phyloP scores from a whole-genome alignment of 2,329 filamentous ascomycete genomes.

The Penicillium sp. region DNA sequence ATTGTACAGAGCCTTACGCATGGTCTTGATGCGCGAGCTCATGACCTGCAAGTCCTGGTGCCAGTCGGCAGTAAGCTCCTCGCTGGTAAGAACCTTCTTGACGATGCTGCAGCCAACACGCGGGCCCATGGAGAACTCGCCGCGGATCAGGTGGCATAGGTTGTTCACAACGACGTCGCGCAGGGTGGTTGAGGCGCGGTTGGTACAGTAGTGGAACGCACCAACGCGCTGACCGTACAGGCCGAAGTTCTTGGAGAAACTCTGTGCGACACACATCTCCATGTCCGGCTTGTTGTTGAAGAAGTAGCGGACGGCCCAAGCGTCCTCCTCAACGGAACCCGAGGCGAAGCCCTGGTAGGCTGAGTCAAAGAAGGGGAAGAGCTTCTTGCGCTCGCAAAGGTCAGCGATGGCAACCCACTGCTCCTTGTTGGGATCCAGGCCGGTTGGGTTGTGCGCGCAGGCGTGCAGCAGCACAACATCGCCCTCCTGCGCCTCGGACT shows the following conservation, averaged over 20 bases:
- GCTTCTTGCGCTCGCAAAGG: conserved; percentile 72
- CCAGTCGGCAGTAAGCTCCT: conserved; percentile 79
- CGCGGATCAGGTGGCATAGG: conserved; percentile 40
- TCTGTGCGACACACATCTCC: conserved; percentile 57
- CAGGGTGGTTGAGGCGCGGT: conserved; percentile 27
- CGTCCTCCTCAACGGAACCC: conserved; percentile 79
- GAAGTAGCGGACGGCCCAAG: conserved; percentile 86
- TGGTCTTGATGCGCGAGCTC: conserved; percentile 88
- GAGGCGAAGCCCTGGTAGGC: conserved; percentile 98
- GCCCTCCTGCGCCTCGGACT: conserved; percentile 75
- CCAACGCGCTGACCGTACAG: conserved; percentile 94
- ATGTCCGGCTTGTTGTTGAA: conserved; percentile 74
- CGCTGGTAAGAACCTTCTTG: conserved; percentile 74
- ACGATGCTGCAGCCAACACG: conserved; percentile 86
- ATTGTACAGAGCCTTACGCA: conserved; percentile 73
- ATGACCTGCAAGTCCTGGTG: conserved; percentile 84
- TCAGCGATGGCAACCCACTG: conserved; percentile 89
- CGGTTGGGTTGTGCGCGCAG: conserved; percentile 97
- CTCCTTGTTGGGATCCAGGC: conserved; percentile 84
- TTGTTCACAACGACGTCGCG: conserved; percentile 37
- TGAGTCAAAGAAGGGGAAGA: conserved; percentile 97
- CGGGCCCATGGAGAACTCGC: conserved; percentile 55
- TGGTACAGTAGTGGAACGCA: conserved; percentile 68
- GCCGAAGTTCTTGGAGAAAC: conserved; percentile 66
- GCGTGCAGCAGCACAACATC: conserved; percentile 88